Evolutionary conservation across 2,329 filamentous ascomycete species (phyloP).

Genomic region (Microthyrium microscopicum): DNA sequence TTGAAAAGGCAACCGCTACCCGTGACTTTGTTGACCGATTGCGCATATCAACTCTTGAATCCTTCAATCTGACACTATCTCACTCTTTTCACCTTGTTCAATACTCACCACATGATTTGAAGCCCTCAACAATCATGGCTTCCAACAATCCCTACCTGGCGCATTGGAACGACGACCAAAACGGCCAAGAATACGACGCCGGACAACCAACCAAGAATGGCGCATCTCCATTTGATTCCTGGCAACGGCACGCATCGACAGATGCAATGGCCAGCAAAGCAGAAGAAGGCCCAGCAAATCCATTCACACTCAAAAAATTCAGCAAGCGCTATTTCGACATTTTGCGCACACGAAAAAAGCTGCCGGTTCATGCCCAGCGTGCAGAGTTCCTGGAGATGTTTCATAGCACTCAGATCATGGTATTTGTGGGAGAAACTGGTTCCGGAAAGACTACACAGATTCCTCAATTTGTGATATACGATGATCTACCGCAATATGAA

Average conservation of each 20-base stretch:
- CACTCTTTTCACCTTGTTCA: no score
- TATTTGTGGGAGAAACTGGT: conserved; percentile 97
- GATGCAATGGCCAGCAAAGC: conserved; percentile 53
- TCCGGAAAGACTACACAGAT: conserved; percentile 99
- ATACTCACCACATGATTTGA: no score
- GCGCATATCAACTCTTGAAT: no score
- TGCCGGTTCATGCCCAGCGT: conserved; percentile 86
- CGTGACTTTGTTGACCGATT: no score
- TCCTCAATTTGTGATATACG: conserved; percentile 92
- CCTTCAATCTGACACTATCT: no score
- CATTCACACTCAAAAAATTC: conserved; percentile 65
- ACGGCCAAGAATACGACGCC: conserved; percentile 17
- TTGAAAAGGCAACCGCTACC: no score
- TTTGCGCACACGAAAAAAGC: conserved; percentile 61
- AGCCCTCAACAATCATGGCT: no score
- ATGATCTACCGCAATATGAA: conserved; percentile 76
- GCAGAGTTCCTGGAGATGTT: conserved; percentile 89
- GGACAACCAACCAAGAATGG: conserved; percentile 12
- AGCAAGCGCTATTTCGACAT: conserved; percentile 82
- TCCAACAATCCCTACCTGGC: no score
- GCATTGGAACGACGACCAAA: no score
- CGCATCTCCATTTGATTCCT: conserved; percentile 37
- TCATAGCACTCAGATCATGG: conserved; percentile 85
- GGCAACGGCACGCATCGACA: conserved; percentile 69
- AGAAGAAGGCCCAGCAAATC: conserved; percentile 69